Evolutionary conservation across 1,284 basidiomycete genomes (phyloP), one percentile per base, ranked within the genome.

Genomic region (Ustilago hordei): DNA sequence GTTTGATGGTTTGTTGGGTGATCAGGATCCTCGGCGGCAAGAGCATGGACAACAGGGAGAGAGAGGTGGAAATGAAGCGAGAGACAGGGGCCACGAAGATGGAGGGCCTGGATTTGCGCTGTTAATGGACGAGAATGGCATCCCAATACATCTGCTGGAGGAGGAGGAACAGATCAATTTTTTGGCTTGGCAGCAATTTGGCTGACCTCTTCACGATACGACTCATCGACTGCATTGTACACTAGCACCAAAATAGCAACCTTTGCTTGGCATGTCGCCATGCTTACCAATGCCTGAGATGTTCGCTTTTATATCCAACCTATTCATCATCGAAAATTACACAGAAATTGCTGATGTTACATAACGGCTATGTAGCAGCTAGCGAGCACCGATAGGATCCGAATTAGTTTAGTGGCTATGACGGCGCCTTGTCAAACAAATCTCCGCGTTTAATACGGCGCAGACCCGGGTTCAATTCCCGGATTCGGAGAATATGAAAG

Each of bases 401-500:
- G 64, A 60, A 65, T 67, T 67, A 68, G 65, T 68, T 62, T 68
- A 68, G 65, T 78, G 75, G 75, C 75, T 78, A 78, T 78, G 75
- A 78, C 75, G 75, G 75, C 75, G 68, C 75, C 75, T 78, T 78
- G 75, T 78, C 75, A 78, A 60, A 56, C 55, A 34, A 38, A 64
- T 74, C 68, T 71, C 68, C 68, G 68, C 68, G 68, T 57, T 59
- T 63, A 57, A 53, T 53, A 64, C 74, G 74, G 75, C 69, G 75
- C 75, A 77, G 75, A 77, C 69, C 75, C 75, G 75, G 69, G 75
- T 77, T 77, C 75, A 73, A 77, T 77, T 73, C 75, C 75, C 69
- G 75, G 75, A 77, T 77, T 77, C 66, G 75, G 75, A 77, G 75
- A 32, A 23, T 48, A 19, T 48, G 17, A 41, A n/a, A n/a, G 39